Conservation (phyloP, 2,329 filamentous ascomycete genomes). For the Ceratocystis variospora region DNA sequence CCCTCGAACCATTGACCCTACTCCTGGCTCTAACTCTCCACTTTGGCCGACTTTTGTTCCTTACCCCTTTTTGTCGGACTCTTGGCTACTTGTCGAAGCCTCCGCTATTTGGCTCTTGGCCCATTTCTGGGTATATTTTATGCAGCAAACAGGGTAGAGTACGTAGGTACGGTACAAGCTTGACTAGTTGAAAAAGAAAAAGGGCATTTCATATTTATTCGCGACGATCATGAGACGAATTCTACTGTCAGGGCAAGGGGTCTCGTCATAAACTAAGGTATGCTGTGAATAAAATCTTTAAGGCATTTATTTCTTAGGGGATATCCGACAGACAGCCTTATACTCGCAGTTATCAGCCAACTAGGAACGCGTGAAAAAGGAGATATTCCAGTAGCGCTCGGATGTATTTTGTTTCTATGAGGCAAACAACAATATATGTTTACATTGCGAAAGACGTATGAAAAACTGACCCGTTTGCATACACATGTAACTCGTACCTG, state of each 20-base stretch:
- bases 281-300: not conserved
- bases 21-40: not conserved
- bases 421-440: not conserved
- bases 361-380: not conserved
- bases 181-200: not conserved
- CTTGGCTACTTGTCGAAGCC: not conserved
- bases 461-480: not conserved
- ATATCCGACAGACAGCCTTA: not conserved
- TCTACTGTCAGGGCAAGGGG: not conserved
- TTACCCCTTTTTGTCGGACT: constrained; percentile 1
- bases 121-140: not conserved
- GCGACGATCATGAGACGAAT: not conserved
- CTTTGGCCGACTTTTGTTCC: not conserved
- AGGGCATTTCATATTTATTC: not conserved
- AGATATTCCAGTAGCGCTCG: not conserved
- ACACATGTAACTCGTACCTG: not conserved
- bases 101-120: not conserved
- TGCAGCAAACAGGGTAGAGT: not conserved
- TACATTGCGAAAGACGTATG: not conserved
- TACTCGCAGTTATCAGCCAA: no score
- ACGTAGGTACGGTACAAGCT: not conserved
- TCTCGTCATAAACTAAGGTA: not conserved
- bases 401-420: constrained; percentile 3
- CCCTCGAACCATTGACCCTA: not conserved
- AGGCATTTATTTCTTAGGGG: not conserved